A percentile compares a stretch with the other conserved stretches of the same genome.
Evolutionary conservation across 176 grass and related monocot species (phyloP).

Genomic region (Tillandsia fasciculata): DNA sequence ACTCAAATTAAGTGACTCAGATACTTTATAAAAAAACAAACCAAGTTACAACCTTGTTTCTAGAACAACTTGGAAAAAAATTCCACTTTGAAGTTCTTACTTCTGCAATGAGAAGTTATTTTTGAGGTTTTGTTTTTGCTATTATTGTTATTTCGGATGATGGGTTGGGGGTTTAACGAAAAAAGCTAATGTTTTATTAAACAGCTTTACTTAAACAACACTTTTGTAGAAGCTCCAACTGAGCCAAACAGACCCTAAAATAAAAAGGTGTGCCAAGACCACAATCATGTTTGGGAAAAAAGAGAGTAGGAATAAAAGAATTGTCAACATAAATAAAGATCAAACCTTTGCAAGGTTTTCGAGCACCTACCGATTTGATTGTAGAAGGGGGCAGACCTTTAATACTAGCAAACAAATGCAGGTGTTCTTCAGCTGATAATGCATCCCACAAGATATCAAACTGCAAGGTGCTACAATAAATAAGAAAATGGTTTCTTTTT

Average conservation of each 20-base stretch:
- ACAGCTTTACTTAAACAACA: too few species aligned
- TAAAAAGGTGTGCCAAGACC: too few species aligned
- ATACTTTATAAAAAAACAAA: background rate
- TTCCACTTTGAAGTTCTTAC: too few species aligned
- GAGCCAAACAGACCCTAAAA: too few species aligned
- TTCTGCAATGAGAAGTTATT: too few species aligned
- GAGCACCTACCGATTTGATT: constrained; percentile 58
- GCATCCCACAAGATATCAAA: constrained; percentile 97
- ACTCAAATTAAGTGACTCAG: background rate
- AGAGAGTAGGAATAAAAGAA: constrained; percentile 8
- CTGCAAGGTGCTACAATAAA: constrained; percentile 31
- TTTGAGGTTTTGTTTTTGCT: too few species aligned
- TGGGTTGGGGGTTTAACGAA: too few species aligned
- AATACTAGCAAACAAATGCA: constrained; percentile 88
- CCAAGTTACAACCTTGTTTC: background rate
- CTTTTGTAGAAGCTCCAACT: too few species aligned
- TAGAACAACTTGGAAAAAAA: too few species aligned
- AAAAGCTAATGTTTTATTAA: too few species aligned
- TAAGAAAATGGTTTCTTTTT: constrained; percentile 5
- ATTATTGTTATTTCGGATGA: too few species aligned
- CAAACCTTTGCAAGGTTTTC: background rate
- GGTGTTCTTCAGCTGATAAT: constrained; percentile 77
- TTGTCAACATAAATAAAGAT: constrained; percentile 7
- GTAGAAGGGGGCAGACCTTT: constrained; percentile 67
- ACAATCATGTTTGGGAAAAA: too few species aligned